phyloP scores from a whole-genome alignment of 2,329 filamentous ascomycete genomes.

The Xylaria sp. region DNA sequence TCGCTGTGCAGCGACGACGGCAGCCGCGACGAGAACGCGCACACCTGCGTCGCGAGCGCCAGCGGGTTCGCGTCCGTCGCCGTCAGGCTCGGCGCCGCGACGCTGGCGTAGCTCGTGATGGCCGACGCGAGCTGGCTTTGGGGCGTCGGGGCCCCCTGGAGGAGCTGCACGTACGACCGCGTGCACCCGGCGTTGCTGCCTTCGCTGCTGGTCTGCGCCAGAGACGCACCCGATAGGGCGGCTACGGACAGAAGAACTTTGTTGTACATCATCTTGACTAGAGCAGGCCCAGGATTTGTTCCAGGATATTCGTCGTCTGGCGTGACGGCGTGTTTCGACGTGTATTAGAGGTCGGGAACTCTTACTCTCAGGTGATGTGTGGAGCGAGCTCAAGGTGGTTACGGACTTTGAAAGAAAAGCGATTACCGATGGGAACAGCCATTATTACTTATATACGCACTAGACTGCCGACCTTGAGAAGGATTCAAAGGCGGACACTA shows the following conservation, averaged over 20 bases:
- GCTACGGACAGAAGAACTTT: constrained; percentile 14
- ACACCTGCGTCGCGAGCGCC: constrained; percentile 21
- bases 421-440: too few relatives aligned
- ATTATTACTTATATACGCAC: too few relatives aligned
- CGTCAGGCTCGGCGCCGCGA: neutral
- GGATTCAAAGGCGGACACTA: too few relatives aligned
- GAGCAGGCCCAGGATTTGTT: neutral
- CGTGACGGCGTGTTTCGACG: neutral
- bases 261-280: constrained; percentile 15
- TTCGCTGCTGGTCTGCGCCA: constrained; percentile 1
- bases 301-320: neutral
- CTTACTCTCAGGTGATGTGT: neutral
- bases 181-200: constrained; percentile 9
- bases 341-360: neutral
- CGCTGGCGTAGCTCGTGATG: constrained; percentile 24
- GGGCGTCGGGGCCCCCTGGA: constrained; percentile 16
- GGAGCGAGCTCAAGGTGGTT: neutral
- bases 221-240: constrained; percentile 3
- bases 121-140: constrained; percentile 17
- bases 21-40: constrained; percentile 24
- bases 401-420: too few relatives aligned
- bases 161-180: neutral
- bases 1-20: constrained; percentile 26
- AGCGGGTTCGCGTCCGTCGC: constrained; percentile 4
- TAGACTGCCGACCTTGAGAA: too few relatives aligned